phyloP scores from a whole-genome alignment of 2,329 filamentous ascomycete species.

The Alternaria panax region DNA sequence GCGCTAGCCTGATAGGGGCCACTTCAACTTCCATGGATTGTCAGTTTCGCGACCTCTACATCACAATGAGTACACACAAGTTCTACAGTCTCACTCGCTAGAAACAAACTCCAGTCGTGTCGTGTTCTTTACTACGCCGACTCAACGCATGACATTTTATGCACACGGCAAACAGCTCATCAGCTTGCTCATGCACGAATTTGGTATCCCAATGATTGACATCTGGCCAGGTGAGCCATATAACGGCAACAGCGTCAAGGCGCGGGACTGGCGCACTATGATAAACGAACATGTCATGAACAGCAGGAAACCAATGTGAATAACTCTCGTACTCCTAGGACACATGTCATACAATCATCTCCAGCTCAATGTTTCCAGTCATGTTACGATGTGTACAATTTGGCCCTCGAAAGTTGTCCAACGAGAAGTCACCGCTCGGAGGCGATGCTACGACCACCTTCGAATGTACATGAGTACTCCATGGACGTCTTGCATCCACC shows the following conservation, averaged over 20 bases:
- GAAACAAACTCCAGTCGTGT: not conserved
- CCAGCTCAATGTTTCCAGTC: too few species aligned
- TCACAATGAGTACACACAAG: not conserved
- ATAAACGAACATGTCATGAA: not conserved
- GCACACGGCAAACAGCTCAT: not conserved
- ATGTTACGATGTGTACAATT: too few species aligned
- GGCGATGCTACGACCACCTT: not conserved
- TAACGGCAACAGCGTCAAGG: not conserved
- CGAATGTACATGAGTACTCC: not conserved
- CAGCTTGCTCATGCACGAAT: not conserved
- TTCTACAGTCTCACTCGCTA: not conserved
- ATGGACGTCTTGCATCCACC: not conserved
- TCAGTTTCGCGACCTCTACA: not conserved
- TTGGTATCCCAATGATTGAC: not conserved
- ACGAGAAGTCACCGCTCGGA: too few species aligned
- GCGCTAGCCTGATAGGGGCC: not conserved
- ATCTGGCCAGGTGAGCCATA: not conserved
- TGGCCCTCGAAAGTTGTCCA: too few species aligned
- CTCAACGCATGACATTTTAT: not conserved
- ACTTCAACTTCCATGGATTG: not conserved
- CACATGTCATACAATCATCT: too few species aligned
- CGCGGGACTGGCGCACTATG: not conserved
- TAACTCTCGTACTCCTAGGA: too few species aligned
- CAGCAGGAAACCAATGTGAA: not conserved
- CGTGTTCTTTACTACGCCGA: not conserved